phyloP scores from a whole-genome alignment of 495 filamentous ascomycete species.

The Aspergillus mulundensis region DNA sequence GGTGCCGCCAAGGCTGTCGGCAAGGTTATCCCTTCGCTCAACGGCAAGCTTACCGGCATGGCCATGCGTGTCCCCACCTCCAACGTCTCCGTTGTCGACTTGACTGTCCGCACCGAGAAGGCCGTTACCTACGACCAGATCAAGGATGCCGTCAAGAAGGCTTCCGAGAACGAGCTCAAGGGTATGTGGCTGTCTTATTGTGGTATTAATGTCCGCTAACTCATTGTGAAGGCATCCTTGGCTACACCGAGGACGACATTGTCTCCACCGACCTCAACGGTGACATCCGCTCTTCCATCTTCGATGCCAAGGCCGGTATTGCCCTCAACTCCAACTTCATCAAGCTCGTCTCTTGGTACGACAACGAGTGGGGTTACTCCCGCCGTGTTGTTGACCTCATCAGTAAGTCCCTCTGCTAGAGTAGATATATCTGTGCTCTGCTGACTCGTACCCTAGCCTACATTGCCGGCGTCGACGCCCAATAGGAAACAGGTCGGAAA shows the following conservation, averaged over 20 bases:
- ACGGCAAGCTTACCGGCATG: slow-evolving; percentile 99
- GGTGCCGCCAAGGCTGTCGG: slow-evolving; percentile 99
- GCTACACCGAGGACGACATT: slow-evolving; percentile 95
- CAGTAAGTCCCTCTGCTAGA: slow-evolving; percentile 30
- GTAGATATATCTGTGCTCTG: background rate
- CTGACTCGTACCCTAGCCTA: slow-evolving; percentile 50
- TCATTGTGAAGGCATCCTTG: slow-evolving; percentile 65
- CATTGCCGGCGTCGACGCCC: slow-evolving; percentile 80
- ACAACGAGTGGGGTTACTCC: slow-evolving; percentile 96
- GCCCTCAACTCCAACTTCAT: slow-evolving; percentile 96
- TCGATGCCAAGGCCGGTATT: slow-evolving; percentile 99
- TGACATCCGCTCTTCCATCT: slow-evolving; percentile 90
- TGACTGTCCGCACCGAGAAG: slow-evolving; percentile 94
- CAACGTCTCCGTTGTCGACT: slow-evolving; percentile 98
- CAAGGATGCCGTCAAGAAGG: slow-evolving; percentile 87
- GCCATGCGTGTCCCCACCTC: slow-evolving; percentile 96
- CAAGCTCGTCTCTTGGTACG: slow-evolving; percentile 98
- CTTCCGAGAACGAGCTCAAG: slow-evolving; percentile 78
- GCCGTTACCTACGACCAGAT: slow-evolving; percentile 84
- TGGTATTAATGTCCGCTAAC: slow-evolving; percentile 27
- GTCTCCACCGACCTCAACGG: slow-evolving; percentile 93
- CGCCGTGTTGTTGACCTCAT: slow-evolving; percentile 97
- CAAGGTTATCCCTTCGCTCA: slow-evolving; percentile 95
- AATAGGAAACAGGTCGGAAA: slow-evolving; percentile 43
- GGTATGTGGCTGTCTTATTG: slow-evolving; percentile 48